Evolutionary conservation across 495 filamentous ascomycete genomes (phyloP).

Genomic region (Neurospora africana): DNA sequence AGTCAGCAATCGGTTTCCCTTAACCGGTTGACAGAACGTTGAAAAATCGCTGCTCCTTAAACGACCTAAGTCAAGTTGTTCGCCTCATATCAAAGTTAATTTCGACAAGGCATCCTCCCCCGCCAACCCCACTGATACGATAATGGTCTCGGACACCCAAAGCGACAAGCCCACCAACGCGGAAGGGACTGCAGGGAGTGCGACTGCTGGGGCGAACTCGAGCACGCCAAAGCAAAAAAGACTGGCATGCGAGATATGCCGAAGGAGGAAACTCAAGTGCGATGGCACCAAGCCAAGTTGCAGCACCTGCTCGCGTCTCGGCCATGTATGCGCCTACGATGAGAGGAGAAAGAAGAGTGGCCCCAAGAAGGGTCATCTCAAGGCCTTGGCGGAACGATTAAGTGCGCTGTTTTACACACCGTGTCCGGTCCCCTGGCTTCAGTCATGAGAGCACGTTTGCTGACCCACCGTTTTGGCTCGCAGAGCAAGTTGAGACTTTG

Average conservation of each 20-base stretch:
- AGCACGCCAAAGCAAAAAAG: slow-evolving; percentile 76
- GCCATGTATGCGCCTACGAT: slow-evolving; percentile 90
- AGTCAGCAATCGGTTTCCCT: neutral
- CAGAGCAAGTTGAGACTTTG: slow-evolving; percentile 90
- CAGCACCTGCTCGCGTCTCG: slow-evolving; percentile 79
- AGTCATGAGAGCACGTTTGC: neutral
- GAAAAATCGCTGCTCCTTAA: neutral
- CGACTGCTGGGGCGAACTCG: slow-evolving; percentile 42
- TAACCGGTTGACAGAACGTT: neutral
- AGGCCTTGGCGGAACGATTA: slow-evolving; percentile 87
- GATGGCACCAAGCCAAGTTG: slow-evolving; percentile 75
- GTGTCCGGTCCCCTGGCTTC: slow-evolving; percentile 7
- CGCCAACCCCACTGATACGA: slow-evolving; percentile 24
- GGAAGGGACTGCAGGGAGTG: slow-evolving; percentile 15
- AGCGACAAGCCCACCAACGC: slow-evolving; percentile 16
- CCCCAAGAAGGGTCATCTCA: slow-evolving; percentile 96
- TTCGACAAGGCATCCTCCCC: slow-evolving; percentile 32
- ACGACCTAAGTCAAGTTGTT: neutral
- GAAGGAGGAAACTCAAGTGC: slow-evolving; percentile 83
- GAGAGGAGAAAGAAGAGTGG: slow-evolving; percentile 96
- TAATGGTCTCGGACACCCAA: slow-evolving; percentile 29
- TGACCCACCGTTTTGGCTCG: neutral
- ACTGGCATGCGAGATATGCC: slow-evolving; percentile 92
- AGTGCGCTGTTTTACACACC: slow-evolving; percentile 44
- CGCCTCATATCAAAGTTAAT: neutral